phyloP scores from a whole-genome alignment of 1,139 yeast species.

The Debaryomyces nepalensis region DNA sequence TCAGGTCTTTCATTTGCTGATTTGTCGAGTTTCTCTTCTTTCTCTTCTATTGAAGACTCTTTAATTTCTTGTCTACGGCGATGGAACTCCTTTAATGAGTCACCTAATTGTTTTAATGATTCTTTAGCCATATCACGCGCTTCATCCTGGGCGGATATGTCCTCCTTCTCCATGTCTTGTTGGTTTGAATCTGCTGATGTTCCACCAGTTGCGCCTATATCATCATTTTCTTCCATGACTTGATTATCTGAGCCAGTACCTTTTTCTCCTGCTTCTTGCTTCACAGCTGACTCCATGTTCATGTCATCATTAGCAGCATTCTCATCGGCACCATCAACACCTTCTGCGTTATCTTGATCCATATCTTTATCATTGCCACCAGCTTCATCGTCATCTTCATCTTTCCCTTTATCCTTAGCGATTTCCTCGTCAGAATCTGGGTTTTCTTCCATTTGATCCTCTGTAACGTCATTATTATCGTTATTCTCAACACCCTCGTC shows the following conservation, averaged over 20 bases:
- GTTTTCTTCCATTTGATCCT: constrained; percentile 26
- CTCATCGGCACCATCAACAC: constrained; percentile 53
- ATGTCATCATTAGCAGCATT: constrained; percentile 58
- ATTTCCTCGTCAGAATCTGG: constrained; percentile 25
- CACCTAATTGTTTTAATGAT: constrained; percentile 86
- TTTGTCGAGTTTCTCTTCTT: constrained; percentile 50
- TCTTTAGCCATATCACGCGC: constrained; percentile 78
- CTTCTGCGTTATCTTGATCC: constrained; percentile 39
- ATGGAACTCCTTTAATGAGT: constrained; percentile 87
- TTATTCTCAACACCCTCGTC: constrained; percentile 24
- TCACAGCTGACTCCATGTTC: constrained; percentile 68
- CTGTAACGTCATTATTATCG: constrained; percentile 23
- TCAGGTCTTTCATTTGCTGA: constrained; percentile 73
- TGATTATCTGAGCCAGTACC: constrained; percentile 81
- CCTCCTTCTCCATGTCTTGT: constrained; percentile 39
- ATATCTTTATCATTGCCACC: constrained; percentile 26
- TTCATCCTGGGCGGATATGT: constrained; percentile 50
- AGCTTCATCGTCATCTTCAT: constrained; percentile 27
- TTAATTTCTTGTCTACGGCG: constrained; percentile 86
- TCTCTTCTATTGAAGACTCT: constrained; percentile 56
- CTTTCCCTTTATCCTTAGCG: constrained; percentile 21
- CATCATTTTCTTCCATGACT: constrained; percentile 67
- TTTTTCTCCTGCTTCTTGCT: constrained; percentile 70
- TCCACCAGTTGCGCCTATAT: constrained; percentile 72
- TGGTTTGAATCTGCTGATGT: constrained; percentile 52